Base-by-base conservation (phyloP, 495 filamentous ascomycete genomes). In the Antarctomyces pellizariae region DNA sequence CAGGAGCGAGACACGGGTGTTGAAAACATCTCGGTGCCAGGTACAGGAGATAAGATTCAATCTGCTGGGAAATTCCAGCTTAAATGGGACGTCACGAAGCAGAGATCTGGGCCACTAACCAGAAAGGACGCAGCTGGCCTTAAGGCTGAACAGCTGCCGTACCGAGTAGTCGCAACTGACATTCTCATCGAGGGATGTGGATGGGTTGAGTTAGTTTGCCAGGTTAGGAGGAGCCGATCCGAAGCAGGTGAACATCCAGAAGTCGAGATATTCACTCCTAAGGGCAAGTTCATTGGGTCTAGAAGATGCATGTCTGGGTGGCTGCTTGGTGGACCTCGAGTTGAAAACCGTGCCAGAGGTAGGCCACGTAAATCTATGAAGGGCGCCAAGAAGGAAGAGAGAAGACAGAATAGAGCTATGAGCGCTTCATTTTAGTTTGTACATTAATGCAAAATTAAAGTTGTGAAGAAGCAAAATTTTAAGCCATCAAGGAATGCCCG, bases 161-260 rank as follows among this genome's bases (percentile, higher is more conserved):
- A 84, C 44, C 59, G 56, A 6, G 65, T 93, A 2, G 54, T 83
- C 28, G 59, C 68, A 4, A 59, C 72, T 0, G 86, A 99, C 44
- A 65, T 99, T 19, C 51, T 99, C 5, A 68, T 99, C 18, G 80
- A 92, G 37, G 77, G 84, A 11, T 68, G 70, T 21, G 86, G 86
- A 2, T 99, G 89, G 84, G 59, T 99, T 5, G 86, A 99, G 45
- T 46, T 99, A 11, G 71, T 64, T 4, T 67, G 71, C 8, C 83
- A 95, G 47, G 60, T 86, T 5, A 66, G 83, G 13, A 61, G 58
- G 13, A 63, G 51, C 36, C 37, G 39, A 47, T 19, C 22, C 42
- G 18, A 35, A 43, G 22, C 33, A 31, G 12, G 26, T 34, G 12
- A 42, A 42, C 14, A 41, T 36, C 80, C 79, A 2, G 54, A 64